Conservation (phyloP, 208 protist species). For the Leptomonas seymouri region DNA sequence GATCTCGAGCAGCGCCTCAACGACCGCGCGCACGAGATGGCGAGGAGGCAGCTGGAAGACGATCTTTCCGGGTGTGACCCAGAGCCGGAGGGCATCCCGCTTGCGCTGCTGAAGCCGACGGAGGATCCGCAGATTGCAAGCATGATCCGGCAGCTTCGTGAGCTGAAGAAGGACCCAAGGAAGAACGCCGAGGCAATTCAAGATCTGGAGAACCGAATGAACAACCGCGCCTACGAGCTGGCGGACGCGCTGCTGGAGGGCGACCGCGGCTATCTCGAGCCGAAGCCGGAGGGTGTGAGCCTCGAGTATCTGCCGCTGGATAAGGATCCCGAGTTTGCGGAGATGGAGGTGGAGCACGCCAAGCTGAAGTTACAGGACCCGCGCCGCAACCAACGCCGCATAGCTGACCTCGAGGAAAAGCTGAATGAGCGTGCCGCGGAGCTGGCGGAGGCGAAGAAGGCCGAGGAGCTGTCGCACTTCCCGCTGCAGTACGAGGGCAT, state of each 20-base stretch:
- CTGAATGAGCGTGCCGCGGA: conserved; percentile 68
- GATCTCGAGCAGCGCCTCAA: conserved; percentile 74
- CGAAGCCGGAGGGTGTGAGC: conserved; percentile 58
- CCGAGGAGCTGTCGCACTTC: conserved; percentile 61
- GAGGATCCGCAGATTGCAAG: conserved; percentile 53
- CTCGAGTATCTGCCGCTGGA: conserved; percentile 69
- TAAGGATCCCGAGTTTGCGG: conserved; percentile 61
- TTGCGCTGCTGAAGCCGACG: conserved; percentile 55
- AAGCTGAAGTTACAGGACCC: conserved; percentile 73
- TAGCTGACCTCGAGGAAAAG: conserved; percentile 59
- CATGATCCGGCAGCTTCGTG: conserved; percentile 70
- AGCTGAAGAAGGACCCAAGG: conserved; percentile 56
- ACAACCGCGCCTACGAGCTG: conserved; percentile 77
- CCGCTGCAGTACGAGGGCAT: conserved; percentile 57
- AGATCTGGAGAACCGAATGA: conserved; percentile 71
- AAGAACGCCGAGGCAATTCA: conserved; percentile 39
- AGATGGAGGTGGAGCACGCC: conserved; percentile 71
- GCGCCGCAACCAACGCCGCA: conserved; percentile 61
- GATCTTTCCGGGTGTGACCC: conserved; percentile 63
- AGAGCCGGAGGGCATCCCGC: conserved; percentile 69
- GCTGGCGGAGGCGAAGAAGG: conserved; percentile 64
- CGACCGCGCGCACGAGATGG: conserved; percentile 73
- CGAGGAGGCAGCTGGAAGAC: conserved; percentile 54
- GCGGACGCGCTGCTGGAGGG: conserved; percentile 63
- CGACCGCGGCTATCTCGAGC: conserved; percentile 78